A percentile compares a stretch with the other conserved stretches of the same genome.
These are phyloP conservation scores for Taxillus chinensis DNA, from an alignment of 164 flowering plant genomes.

Conservation along the genomic window DNA sequence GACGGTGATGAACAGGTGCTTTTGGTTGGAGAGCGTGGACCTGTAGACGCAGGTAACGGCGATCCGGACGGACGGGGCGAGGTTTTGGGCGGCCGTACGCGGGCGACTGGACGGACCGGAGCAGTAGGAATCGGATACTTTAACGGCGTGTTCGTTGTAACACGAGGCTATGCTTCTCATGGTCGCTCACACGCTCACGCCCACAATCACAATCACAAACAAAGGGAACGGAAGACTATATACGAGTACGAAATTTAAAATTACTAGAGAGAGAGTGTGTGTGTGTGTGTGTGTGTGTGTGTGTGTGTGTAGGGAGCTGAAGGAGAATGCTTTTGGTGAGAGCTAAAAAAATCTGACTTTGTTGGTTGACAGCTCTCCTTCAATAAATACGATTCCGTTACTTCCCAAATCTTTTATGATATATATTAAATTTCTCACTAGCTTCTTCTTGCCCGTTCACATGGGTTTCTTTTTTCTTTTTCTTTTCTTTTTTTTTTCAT, in stretches of 20 bases:
- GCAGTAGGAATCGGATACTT: conserved; percentile 3
- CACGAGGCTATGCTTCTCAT: conserved; percentile 1
- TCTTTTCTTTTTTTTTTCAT: too few relatives aligned
- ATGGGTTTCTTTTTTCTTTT: too few relatives aligned
- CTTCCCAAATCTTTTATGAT: too few relatives aligned
- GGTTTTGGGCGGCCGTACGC: neutral
- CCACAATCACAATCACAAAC: neutral
- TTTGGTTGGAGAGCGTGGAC: neutral
- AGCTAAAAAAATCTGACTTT: too few relatives aligned
- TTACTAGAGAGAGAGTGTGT: too few relatives aligned
- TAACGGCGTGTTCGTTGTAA: conserved; percentile 2
- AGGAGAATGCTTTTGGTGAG: too few relatives aligned
- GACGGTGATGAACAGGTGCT: neutral
- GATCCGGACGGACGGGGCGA: neutral
- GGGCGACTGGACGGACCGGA: neutral
- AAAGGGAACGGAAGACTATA: neutral
- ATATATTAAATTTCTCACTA: too few relatives aligned
- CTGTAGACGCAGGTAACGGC: conserved; percentile 3
- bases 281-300: too few relatives aligned
- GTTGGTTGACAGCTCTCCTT: too few relatives aligned
- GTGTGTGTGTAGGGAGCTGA: too few relatives aligned
- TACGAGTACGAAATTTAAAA: neutral
- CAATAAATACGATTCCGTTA: too few relatives aligned
- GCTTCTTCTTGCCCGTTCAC: too few relatives aligned
- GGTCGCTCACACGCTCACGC: neutral